Evolutionary conservation across 1,139 yeast genomes (phyloP).

Genomic region (Nakaseomyces nivariensis): DNA sequence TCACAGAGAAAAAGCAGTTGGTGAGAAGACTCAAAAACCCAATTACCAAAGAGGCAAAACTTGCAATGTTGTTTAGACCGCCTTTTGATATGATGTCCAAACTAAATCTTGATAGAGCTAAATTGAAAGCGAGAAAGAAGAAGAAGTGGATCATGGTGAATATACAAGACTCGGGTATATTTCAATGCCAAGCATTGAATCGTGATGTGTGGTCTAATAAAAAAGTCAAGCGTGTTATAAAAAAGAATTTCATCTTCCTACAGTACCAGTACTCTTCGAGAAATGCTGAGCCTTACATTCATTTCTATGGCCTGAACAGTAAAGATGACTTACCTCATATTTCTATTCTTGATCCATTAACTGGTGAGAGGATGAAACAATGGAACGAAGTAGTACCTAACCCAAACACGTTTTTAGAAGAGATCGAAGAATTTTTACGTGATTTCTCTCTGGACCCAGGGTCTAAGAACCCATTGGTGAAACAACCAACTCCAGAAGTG

Average conservation of each 20-base stretch:
- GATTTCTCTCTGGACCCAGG: constrained; percentile 56
- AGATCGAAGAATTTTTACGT: constrained; percentile 49
- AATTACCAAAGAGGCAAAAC: constrained; percentile 33
- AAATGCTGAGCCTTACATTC: constrained; percentile 59
- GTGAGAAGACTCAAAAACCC: constrained; percentile 20
- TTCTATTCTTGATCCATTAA: constrained; percentile 86
- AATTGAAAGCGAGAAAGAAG: constrained; percentile 47
- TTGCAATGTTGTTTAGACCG: constrained; percentile 79
- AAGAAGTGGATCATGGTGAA: constrained; percentile 81
- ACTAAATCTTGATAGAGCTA: constrained; percentile 62
- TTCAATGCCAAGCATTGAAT: constrained; percentile 80
- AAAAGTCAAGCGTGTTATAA: constrained; percentile 54
- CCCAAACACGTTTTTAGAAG: constrained; percentile 48
- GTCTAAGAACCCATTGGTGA: constrained; percentile 58
- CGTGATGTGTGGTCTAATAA: constrained; percentile 84
- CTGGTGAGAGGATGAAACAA: constrained; percentile 74
- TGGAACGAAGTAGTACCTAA: constrained; percentile 63
- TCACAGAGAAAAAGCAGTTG: constrained; percentile 22
- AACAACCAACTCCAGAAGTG: constrained; percentile 32
- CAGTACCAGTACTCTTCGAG: constrained; percentile 74
- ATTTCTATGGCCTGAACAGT: constrained; percentile 53
- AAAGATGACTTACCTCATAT: constrained; percentile 66
- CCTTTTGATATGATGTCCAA: constrained; percentile 82
- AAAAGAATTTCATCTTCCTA: constrained; percentile 62
- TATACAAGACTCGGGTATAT: constrained; percentile 76